Percentiles rank a stretch among this genome's conserved stretches.
Evolutionary conservation across 2,329 filamentous ascomycete genomes (phyloP).

Genomic region (Fusarium compactum): DNA sequence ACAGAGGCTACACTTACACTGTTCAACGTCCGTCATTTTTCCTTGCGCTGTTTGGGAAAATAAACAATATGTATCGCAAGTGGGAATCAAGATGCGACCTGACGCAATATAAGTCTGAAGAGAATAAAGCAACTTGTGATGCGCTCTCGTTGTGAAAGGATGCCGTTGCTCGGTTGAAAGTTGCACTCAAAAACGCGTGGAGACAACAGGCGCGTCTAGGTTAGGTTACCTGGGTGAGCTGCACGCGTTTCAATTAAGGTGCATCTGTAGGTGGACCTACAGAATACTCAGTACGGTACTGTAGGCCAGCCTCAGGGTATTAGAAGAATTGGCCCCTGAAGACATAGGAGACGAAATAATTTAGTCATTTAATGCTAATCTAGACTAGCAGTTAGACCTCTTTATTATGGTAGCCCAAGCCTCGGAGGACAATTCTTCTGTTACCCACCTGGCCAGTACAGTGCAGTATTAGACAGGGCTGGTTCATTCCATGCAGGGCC

Average conservation of each 20-base stretch:
- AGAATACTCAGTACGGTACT: neutral
- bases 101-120: neutral
- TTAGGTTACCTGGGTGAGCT: neutral
- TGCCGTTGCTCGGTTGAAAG: constrained; percentile 24
- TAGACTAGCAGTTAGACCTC: too few species aligned
- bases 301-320: too few species aligned
- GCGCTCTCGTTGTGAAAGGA: constrained; percentile 17
- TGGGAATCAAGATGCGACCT: constrained; percentile 7
- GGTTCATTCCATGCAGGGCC: neutral
- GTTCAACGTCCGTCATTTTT: constrained; percentile 51
- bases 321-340: too few species aligned
- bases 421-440: too few species aligned
- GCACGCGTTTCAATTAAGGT: constrained; percentile 42
- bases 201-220: constrained; percentile 11
- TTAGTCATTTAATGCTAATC: too few species aligned
- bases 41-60: neutral
- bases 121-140: constrained; percentile 11
- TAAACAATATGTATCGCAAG: neutral
- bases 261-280: neutral
- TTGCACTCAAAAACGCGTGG: constrained; percentile 27
- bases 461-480: neutral
- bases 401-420: too few species aligned
- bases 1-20: constrained; percentile 48
- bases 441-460: neutral
- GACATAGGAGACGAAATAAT: too few species aligned